Conservation (phyloP, 2,329 filamentous ascomycete genomes). For the Penicillium sp. region DNA sequence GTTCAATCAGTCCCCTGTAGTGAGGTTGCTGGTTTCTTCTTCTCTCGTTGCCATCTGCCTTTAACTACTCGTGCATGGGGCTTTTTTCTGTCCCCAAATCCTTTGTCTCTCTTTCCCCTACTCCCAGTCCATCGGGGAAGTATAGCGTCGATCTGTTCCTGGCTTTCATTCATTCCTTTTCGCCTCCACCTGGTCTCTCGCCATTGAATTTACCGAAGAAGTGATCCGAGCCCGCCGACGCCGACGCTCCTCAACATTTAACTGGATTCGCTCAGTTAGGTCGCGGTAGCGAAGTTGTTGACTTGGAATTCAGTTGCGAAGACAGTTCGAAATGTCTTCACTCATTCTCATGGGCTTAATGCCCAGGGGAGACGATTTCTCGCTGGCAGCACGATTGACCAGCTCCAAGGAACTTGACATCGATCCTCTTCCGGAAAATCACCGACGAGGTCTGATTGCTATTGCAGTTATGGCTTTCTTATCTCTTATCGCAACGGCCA, state of each 20-base stretch:
- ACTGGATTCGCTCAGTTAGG: background rate
- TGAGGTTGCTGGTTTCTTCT: background rate
- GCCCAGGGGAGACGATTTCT: constrained; percentile 13
- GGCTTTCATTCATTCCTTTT: background rate
- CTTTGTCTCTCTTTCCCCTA: background rate
- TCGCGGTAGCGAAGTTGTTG: background rate
- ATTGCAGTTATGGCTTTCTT: constrained; percentile 50
- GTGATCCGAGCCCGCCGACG: background rate
- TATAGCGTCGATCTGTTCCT: background rate
- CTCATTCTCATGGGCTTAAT: constrained; percentile 18
- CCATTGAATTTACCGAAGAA: background rate
- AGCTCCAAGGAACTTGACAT: constrained; percentile 26
- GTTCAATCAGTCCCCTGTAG: constrained; percentile 6
- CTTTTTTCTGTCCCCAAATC: background rate
- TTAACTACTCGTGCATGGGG: background rate
- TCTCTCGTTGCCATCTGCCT: background rate
- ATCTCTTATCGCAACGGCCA: constrained; percentile 48
- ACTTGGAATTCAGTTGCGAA: background rate
- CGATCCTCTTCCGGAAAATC: constrained; percentile 35
- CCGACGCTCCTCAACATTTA: background rate
- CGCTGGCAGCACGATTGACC: constrained; percentile 24
- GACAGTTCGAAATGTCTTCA: constrained; percentile 12
- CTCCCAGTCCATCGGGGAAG: background rate
- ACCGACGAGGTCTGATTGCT: constrained; percentile 48
- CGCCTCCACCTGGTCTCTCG: background rate